Percentiles rank a stretch among this genome's conserved stretches.
Conservation (phyloP, 2,329 filamentous ascomycete genomes). For the Zasmidium angulare region DNA sequence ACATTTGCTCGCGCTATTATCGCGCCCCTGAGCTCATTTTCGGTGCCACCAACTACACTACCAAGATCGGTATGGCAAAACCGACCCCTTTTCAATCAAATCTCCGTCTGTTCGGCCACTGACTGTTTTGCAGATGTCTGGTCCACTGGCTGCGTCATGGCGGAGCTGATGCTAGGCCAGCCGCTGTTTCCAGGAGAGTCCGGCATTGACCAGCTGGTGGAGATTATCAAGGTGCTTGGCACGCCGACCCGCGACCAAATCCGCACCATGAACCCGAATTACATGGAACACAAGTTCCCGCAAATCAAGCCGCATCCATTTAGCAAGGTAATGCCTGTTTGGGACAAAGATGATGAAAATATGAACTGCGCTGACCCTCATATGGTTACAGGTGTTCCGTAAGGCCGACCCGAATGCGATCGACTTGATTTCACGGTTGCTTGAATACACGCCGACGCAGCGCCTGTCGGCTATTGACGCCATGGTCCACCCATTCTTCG, state of each 20-base stretch:
- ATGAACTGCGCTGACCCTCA: constrained; percentile 10
- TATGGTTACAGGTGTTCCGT: constrained; percentile 72
- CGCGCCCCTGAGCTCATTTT: constrained; percentile 97
- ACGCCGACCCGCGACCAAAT: constrained; percentile 98
- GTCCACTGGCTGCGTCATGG: constrained; percentile 99
- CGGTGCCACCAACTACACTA: constrained; percentile 98
- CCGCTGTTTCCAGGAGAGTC: constrained; percentile 97
- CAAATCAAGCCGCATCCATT: constrained; percentile 99
- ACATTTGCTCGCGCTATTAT: constrained; percentile 99
- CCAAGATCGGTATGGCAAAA: constrained; percentile 95
- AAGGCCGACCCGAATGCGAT: constrained; percentile 93
- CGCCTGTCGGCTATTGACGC: constrained; percentile 90
- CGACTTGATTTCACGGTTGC: constrained; percentile 85
- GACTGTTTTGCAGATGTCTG: constrained; percentile 74
- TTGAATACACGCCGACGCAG: constrained; percentile 97
- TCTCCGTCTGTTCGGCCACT: constrained; percentile 10
- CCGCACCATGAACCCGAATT: constrained; percentile 99
- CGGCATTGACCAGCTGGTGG: constrained; percentile 95
- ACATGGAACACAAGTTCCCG: constrained; percentile 99
- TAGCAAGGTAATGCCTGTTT: constrained; percentile 66
- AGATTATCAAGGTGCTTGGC: constrained; percentile 98
- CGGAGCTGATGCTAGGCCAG: constrained; percentile 97
- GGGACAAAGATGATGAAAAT: neutral
- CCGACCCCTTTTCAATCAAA: neutral
- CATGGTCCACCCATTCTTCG: constrained; percentile 98